A percentile compares a stretch with the other conserved stretches of the same genome.
These are phyloP conservation scores for Kluyveromyces dobzhanskii DNA, from an alignment of 805 yeast genomes.

Conservation along the genomic window DNA sequence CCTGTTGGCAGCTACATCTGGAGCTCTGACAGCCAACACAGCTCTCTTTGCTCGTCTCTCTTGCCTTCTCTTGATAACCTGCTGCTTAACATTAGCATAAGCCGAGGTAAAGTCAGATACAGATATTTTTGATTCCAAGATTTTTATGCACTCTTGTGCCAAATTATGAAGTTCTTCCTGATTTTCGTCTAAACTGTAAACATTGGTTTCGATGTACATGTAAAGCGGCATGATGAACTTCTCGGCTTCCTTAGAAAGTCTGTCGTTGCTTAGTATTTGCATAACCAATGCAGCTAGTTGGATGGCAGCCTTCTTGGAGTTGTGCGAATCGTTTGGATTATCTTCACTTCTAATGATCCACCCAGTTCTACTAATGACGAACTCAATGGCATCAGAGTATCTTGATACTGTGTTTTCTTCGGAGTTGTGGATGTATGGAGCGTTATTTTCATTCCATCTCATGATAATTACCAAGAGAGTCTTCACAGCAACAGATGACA, in stretches of 20 bases:
- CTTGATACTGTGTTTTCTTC: conserved; percentile 17
- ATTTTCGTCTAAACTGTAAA: conserved; percentile 27
- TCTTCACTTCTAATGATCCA: conserved; percentile 60
- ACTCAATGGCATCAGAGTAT: conserved; percentile 22
- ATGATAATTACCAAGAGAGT: conserved; percentile 53
- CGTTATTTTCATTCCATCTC: conserved; percentile 47
- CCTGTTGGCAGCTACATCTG: conserved; percentile 73
- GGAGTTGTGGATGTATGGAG: conserved; percentile 31
- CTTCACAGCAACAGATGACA: conserved; percentile 59
- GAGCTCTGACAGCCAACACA: conserved; percentile 65
- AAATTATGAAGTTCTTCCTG: conserved; percentile 44
- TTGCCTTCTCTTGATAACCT: conserved; percentile 52
- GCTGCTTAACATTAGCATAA: conserved; percentile 55
- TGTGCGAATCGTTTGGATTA: conserved; percentile 41
- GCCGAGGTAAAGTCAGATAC: conserved; percentile 55
- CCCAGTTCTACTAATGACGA: conserved; percentile 50
- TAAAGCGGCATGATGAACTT: conserved; percentile 48
- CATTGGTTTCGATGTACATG: conserved; percentile 37
- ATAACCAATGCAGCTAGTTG: conserved; percentile 60
- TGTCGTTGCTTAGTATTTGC: conserved; percentile 39
- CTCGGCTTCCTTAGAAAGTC: conserved; percentile 37
- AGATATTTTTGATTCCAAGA: conserved; percentile 64
- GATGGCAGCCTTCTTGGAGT: conserved; percentile 59
- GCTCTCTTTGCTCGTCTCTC: conserved; percentile 74
- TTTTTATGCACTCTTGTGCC: conserved; percentile 57